phyloP scores from a whole-genome alignment of 805 yeast genomes.

The Zygoascus bituminiphila region DNA sequence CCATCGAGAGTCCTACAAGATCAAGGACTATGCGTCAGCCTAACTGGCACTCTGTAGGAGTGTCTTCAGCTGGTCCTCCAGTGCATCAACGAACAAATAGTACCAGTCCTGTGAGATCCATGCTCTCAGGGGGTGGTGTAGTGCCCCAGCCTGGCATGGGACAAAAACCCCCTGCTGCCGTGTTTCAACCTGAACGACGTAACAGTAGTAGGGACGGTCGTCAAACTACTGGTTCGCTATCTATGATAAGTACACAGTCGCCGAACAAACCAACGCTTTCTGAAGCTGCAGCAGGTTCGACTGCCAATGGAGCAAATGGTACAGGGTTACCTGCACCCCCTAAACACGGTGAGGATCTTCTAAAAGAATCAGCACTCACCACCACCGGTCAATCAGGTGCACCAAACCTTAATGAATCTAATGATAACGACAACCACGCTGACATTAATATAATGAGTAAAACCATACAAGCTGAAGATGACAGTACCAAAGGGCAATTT shows the following conservation, averaged over 20 bases:
- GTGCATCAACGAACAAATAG: neutral
- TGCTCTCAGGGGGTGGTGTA: neutral
- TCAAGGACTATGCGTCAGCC: neutral
- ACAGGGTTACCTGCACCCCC: too few species aligned
- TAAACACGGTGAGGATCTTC: too few species aligned
- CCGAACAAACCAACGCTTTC: neutral
- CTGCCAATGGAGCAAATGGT: slow-evolving; percentile 2
- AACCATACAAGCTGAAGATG: neutral
- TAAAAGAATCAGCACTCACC: too few species aligned
- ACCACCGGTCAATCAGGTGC: slow-evolving; percentile 6
- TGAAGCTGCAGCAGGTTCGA: neutral
- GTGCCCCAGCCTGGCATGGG: neutral
- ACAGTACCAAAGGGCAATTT: neutral
- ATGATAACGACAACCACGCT: neutral
- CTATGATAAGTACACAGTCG: neutral
- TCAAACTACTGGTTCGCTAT: neutral
- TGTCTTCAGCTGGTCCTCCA: neutral
- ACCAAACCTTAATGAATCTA: slow-evolving; percentile 5
- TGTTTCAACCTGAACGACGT: neutral
- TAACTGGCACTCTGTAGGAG: neutral
- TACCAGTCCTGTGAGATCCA: neutral
- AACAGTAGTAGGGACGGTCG: neutral
- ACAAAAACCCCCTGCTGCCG: neutral
- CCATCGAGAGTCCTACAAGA: neutral
- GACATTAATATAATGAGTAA: neutral